phyloP scores from a whole-genome alignment of 1,284 basidiomycete species.

The Puccinia sorghi region DNA sequence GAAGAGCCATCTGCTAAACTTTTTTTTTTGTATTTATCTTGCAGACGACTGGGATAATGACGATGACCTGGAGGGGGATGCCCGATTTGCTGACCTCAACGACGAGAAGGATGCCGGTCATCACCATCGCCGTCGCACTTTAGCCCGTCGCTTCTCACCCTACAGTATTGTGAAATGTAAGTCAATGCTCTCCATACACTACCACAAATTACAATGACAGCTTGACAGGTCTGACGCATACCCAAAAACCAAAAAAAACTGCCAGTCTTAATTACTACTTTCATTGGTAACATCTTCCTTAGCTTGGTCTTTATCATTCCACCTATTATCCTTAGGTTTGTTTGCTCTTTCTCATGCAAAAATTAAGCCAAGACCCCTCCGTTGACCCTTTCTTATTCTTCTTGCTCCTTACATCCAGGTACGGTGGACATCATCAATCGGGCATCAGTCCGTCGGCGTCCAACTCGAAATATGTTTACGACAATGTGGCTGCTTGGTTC shows the following conservation, averaged over 20 bases:
- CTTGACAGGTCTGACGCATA: too few species aligned
- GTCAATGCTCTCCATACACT: neutral
- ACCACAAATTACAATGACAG: too few species aligned
- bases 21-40: neutral
- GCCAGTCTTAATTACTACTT: slow-evolving; percentile 35
- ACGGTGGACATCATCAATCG: slow-evolving; percentile 15
- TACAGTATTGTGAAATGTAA: slow-evolving; percentile 46
- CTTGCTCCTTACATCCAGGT: neutral
- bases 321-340: slow-evolving; percentile 33
- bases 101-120: slow-evolving; percentile 14
- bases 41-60: slow-evolving; percentile 50
- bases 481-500: slow-evolving; percentile 73
- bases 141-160: slow-evolving; percentile 42
- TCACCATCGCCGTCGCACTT: slow-evolving; percentile 33
- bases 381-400: neutral
- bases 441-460: neutral
- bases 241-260: neutral
- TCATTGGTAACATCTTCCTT: slow-evolving; percentile 43
- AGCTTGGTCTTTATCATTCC: slow-evolving; percentile 21
- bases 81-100: slow-evolving; percentile 31
- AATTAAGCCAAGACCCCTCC: neutral
- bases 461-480: slow-evolving; percentile 51
- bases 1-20: neutral
- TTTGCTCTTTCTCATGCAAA: neutral
- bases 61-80: slow-evolving; percentile 48